Base-by-base conservation (phyloP, 1,284 basidiomycete genomes). In the Moniliella sp. region DNA sequence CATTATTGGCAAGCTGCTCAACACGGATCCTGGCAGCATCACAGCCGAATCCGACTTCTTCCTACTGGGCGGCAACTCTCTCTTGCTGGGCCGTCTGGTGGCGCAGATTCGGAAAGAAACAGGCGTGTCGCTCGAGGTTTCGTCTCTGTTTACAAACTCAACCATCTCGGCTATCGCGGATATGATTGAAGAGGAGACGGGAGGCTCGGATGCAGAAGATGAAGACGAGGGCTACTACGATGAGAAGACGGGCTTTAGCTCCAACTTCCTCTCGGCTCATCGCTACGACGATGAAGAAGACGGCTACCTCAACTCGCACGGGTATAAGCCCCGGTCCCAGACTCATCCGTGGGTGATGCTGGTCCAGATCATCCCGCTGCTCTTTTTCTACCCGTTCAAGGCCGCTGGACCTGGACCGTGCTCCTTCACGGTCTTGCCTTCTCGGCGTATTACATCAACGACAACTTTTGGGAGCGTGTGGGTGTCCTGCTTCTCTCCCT, bases 1-100 rank as follows among this genome's bases (percentile, higher is more conserved):
- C 36, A 56, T 59, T 30, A 57, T 59, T 19, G 54, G 51, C 15
- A 45, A 46, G 29, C 42, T 59, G 16, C 46, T 59, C 29, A 54
- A 59, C 38, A 57, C 53, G 16, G 56, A 59, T 23, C 42, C 52
- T 7, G 52, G 56, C 25, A 54, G 54, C 12, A 59, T 59, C 38
- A 59, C 56, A 1, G 54, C 53, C 34, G 56, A 59, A 31, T 56
- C 52, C 14, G 56, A 59, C 43, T 59, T 59, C 32, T 59, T 59
- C 56, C 33, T 59, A 18, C 47, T 59, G 25, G 56, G 56, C 31
- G 56, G 56, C 18, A 59, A 59, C 43, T 49, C 46, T 43, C 44
- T 59, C 26, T 34, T 59, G 36, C 50, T 59, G 2, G 56, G 56
- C 28, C 48, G 56, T 15, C 44, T 59, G 9, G 50, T 59, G 12